These are phyloP conservation scores for Pyrenophora seminiperda DNA, from an alignment of 2,329 filamentous ascomycete genomes.

Conservation along the genomic window DNA sequence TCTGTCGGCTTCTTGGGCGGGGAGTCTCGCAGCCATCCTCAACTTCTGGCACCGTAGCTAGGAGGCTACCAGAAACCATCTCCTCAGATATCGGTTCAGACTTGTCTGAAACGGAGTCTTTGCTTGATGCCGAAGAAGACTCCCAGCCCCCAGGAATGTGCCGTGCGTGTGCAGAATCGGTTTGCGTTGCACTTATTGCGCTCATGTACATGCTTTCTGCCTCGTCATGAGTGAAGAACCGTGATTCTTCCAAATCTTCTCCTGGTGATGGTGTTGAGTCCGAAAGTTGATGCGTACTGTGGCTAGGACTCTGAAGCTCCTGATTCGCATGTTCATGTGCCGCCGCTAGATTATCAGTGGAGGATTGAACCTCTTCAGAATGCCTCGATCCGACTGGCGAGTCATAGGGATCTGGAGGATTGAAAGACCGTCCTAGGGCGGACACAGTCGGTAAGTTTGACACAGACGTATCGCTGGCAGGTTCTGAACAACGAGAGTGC, in stretches of 20 bases:
- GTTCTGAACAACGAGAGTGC: slow-evolving; percentile 15
- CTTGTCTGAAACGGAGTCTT: slow-evolving; percentile 33
- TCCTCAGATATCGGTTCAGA: slow-evolving; percentile 36
- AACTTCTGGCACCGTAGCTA: slow-evolving; percentile 32
- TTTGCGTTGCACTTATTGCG: slow-evolving; percentile 56
- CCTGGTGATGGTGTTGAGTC: slow-evolving; percentile 14
- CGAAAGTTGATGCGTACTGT: slow-evolving; percentile 5
- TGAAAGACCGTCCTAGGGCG: slow-evolving; percentile 28
- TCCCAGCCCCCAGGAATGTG: slow-evolving; percentile 53
- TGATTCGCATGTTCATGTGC: slow-evolving; percentile 20
- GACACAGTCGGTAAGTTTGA: slow-evolving; percentile 33
- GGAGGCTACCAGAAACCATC: slow-evolving; percentile 41
- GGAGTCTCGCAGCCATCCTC: slow-evolving; percentile 49
- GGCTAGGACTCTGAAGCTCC: slow-evolving; percentile 6
- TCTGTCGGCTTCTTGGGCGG: slow-evolving; percentile 43
- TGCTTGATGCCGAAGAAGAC: slow-evolving; percentile 42
- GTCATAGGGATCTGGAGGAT: slow-evolving; percentile 7
- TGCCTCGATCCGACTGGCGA: slow-evolving; percentile 18
- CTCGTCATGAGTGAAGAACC: slow-evolving; percentile 77
- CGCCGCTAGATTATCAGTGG: slow-evolving; percentile 20
- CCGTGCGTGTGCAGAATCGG: slow-evolving; percentile 19
- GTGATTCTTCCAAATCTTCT: slow-evolving; percentile 57
- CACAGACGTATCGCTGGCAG: slow-evolving; percentile 25
- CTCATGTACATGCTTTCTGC: slow-evolving; percentile 89
- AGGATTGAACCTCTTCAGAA: slow-evolving; percentile 7